Conservation (phyloP, 495 filamentous ascomycete species). For the Tuber borchii region DNA sequence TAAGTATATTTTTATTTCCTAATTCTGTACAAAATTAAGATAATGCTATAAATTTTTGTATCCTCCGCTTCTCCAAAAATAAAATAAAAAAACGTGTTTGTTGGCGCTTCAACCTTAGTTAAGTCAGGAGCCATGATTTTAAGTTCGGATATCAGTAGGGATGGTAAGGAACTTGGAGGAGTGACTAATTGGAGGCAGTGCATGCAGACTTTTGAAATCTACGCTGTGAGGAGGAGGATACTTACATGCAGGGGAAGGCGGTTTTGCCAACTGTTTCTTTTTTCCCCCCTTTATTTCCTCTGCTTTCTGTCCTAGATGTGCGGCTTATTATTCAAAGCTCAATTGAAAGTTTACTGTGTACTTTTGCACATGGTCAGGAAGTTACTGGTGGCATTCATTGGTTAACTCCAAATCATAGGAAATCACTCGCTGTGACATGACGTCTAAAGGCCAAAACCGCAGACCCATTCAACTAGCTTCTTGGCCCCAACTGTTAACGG, state of each 20-base stretch:
- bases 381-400: no score
- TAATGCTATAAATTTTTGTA: no score
- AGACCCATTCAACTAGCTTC: neutral
- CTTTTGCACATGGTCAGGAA: neutral
- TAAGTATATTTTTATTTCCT: no score
- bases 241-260: no score
- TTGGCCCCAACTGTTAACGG: neutral
- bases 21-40: no score
- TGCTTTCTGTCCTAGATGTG: neutral
- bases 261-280: neutral
- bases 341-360: neutral
- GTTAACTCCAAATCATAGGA: neutral
- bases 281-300: neutral
- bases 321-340: neutral
- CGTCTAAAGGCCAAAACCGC: neutral
- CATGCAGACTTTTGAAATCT: neutral
- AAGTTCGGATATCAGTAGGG: neutral
- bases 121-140: neutral
- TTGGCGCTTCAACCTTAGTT: no score
- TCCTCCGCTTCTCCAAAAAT: no score
- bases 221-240: neutral
- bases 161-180: neutral
- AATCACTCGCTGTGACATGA: neutral
- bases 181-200: neutral
- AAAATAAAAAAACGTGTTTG: neutral